Evolutionary conservation across 148 eudicot genomes (phyloP), one percentile per base, ranked within the genome.

Genomic region (Euryodendron excelsum): DNA sequence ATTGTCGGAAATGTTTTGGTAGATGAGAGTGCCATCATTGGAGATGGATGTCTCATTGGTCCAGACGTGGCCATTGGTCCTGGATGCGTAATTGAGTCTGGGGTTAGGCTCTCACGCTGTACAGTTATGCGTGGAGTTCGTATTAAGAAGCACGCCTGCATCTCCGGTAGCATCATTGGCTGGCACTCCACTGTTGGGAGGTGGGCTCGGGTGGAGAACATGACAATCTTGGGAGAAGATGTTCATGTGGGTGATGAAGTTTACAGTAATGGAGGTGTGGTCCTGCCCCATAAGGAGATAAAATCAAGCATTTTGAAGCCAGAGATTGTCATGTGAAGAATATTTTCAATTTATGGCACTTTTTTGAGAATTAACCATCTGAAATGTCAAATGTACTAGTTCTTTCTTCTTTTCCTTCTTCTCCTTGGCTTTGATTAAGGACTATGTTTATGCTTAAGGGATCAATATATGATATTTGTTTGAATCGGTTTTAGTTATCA

Each of bases 21-120:
- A 23, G 93, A 94, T 56, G 97, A 88, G 77, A 89, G 78, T 67
- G 97, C 97, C 0, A 86, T 77, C 75, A 91, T 94, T 18, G 98
- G 95, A 18, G 93, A 94, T 8, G 98, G 98, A 12, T 94, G 98
- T 84, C 79, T 94, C 64, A 92, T 94, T 53, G 98, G 98, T 47
- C 97, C 98, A 0, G 98, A 94, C 50, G 98, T 92, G 63, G 94
- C 98, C 5, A 85, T 94, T 41, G 98, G 98, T 8, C 93, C 97
- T 0, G 98, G 95, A 10, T 92, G 98, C 48, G 95, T 94, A 76
- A 84, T 92, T 5, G 98, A 94, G 82, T 68, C 95, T 0, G 97
- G 98, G 2, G 95, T 92, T 75, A 86, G 95, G 63, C 95, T 94
- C 27, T 91, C 98, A 21, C 81, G 92, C 23, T 94, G 97, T 85